Evolutionary conservation across 2,329 filamentous ascomycete species (phyloP).

Genomic region (Exophiala xenobiotica): DNA sequence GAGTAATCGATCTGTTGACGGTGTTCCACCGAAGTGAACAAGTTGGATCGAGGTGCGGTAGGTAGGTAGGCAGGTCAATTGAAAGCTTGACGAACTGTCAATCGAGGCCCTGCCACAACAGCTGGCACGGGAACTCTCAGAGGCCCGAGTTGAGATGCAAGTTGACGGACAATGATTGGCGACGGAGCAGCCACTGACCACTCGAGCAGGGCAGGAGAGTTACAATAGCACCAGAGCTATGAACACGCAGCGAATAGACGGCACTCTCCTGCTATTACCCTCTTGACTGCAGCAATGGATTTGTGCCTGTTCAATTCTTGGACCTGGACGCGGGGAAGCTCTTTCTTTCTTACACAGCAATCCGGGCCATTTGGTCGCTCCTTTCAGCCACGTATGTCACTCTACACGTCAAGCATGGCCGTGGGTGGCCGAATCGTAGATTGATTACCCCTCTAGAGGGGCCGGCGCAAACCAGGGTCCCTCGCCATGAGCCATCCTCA

Average conservation of each 20-base stretch:
- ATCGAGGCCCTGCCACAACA: not conserved
- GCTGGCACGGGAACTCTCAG: constrained; percentile 5
- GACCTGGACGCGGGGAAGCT: constrained; percentile 1
- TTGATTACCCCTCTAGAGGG: not conserved
- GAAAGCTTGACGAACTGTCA: constrained; percentile 3
- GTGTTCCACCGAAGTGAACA: not conserved
- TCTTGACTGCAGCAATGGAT: not conserved
- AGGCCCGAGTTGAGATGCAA: constrained; percentile 1
- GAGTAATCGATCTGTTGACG: not conserved
- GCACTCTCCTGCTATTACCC: not conserved
- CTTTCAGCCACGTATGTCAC: constrained; percentile 25
- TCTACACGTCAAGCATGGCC: not conserved
- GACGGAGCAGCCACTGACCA: not conserved
- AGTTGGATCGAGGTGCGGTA: not conserved
- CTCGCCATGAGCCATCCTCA: not conserved
- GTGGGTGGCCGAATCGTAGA: constrained; percentile 3
- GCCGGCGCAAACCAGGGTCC: not conserved
- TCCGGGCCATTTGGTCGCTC: constrained; percentile 1
- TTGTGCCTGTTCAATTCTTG: not conserved
- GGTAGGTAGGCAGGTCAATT: not conserved
- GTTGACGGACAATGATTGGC: constrained; percentile 4
- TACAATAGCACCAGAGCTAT: constrained; percentile 1
- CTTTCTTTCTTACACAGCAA: not conserved
- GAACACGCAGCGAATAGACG: not conserved
- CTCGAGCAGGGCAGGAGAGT: not conserved